A percentile compares a stretch with the other conserved stretches of the same genome.
Conservation (phyloP, 345 rosid genomes). For the Microthlaspi erraticum region DNA sequence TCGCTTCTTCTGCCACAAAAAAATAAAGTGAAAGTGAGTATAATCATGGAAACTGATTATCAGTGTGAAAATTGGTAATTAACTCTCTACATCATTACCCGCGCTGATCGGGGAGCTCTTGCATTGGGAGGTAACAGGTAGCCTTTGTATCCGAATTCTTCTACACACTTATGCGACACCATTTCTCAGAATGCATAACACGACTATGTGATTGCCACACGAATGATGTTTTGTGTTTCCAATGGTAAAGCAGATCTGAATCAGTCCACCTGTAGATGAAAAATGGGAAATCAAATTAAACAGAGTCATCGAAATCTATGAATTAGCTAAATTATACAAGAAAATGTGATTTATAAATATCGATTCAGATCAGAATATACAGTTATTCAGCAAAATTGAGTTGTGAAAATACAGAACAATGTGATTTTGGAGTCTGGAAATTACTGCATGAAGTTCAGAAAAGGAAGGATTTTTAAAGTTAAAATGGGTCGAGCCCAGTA, state of each 20-base stretch:
- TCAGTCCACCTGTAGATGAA: constrained; percentile 22
- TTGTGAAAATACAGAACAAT: background rate
- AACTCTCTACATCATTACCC: constrained; percentile 57
- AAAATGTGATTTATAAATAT: background rate
- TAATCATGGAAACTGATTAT: constrained; percentile 1
- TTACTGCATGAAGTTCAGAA: constrained; percentile 1
- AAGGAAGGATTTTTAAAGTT: constrained; percentile 1
- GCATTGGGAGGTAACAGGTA: constrained; percentile 82
- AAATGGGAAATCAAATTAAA: background rate
- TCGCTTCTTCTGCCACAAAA: constrained; percentile 68
- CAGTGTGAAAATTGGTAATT: background rate
- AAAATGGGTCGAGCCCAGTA: constrained; percentile 10
- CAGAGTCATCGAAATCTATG: background rate
- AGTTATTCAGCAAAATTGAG: background rate
- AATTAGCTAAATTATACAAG: background rate
- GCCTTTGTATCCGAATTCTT: constrained; percentile 73
- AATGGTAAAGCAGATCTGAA: too few species aligned
- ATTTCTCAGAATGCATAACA: constrained; percentile 63
- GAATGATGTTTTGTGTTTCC: constrained; percentile 16
- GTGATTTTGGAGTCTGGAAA: background rate
- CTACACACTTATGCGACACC: constrained; percentile 68
- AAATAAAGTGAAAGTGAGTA: background rate
- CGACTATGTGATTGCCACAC: constrained; percentile 16
- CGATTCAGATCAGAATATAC: background rate
- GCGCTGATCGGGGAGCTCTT: constrained; percentile 83